Percentiles rank a stretch among this genome's conserved stretches.
Conservation (phyloP, 2,329 filamentous ascomycete species). For the Sporothrix protearum region DNA sequence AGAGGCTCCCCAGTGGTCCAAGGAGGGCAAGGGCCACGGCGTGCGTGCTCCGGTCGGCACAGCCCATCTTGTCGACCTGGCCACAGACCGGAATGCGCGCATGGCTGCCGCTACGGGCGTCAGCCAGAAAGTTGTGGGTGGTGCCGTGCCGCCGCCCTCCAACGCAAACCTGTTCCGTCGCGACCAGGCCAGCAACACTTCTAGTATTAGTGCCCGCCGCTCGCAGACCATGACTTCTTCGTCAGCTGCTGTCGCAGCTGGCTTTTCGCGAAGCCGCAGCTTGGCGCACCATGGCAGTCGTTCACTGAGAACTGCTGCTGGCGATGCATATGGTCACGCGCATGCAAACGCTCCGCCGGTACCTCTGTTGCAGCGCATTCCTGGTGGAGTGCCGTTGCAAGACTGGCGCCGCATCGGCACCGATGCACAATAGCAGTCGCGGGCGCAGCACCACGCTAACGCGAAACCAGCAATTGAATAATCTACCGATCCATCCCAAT, state of each 20-base stretch:
- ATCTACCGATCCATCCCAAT: background rate
- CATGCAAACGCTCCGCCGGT: slow-evolving; percentile 21
- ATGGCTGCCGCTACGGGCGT: background rate
- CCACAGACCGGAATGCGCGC: slow-evolving; percentile 32
- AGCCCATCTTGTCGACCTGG: slow-evolving; percentile 47
- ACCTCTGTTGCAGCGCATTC: slow-evolving; percentile 20
- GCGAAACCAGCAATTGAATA: background rate
- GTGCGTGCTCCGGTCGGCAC: slow-evolving; percentile 42
- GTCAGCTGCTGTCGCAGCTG: slow-evolving; percentile 19
- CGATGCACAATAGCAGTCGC: background rate
- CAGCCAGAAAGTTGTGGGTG: background rate
- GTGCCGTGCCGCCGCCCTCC: background rate
- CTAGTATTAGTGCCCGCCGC: background rate
- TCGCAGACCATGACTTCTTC: slow-evolving; percentile 28
- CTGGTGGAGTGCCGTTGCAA: slow-evolving; percentile 11
- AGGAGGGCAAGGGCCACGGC: slow-evolving; percentile 50
- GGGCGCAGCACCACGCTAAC: background rate
- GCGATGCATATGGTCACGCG: background rate
- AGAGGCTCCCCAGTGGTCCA: slow-evolving; percentile 58
- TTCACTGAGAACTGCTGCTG: background rate
- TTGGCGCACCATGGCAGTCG: slow-evolving; percentile 17
- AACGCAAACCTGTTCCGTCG: slow-evolving; percentile 19
- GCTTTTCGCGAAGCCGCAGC: slow-evolving; percentile 20
- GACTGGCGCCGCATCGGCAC: slow-evolving; percentile 8
- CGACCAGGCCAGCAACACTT: background rate